Base-by-base conservation (phyloP, 495 filamentous ascomycete species). In the Neurospora intermedia region DNA sequence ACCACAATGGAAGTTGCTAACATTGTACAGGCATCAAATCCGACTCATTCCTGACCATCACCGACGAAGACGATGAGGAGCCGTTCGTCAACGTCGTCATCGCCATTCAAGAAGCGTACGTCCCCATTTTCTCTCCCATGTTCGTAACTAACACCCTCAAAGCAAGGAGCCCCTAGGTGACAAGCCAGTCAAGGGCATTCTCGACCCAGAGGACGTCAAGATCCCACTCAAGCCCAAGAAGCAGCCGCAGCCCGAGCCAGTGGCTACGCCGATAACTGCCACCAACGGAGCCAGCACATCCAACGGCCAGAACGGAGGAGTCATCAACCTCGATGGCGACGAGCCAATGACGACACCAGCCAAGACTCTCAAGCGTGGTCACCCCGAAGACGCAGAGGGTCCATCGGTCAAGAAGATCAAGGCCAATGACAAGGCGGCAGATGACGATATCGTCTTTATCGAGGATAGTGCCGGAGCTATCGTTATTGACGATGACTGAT, bases 71-170 rank as follows among this genome's bases (percentile, higher is more conserved):
- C 39, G 94, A 97, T 48, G 88, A 92, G n/a, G 85, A 92, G 59
- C 87, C 93, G 3, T 89, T 91, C 39, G 91, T 97, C 73, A 93
- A 97, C 73, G 85, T 98, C 2, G 89, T 95, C n/a, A 81, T 97
- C 15, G 86, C 83, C 73, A 83, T 89, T 41, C 83, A 85, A 75
- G 85, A 85, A 79, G 78, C 83, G 85, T 87, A 86, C 46, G 83
- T 73, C n/a, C 16, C 31, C 23, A 48, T 46, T 46, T 13, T 43
- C 42, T 13, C 5, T 43, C 46, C 71, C 71, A 76, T 38, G 13
- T 20, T 10, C 40, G 20, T n/a, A 13, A 38, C 74, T 78, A 48
- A 79, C 69, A 23, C 43, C 10, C 35, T 8, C 5, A 42, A 62
- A 85, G 83, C 23, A 78, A 82, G 43, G 80, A 81, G 59, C 76